Conservation (phyloP, 805 yeast species). For the Metschnikowia henanensis region DNA sequence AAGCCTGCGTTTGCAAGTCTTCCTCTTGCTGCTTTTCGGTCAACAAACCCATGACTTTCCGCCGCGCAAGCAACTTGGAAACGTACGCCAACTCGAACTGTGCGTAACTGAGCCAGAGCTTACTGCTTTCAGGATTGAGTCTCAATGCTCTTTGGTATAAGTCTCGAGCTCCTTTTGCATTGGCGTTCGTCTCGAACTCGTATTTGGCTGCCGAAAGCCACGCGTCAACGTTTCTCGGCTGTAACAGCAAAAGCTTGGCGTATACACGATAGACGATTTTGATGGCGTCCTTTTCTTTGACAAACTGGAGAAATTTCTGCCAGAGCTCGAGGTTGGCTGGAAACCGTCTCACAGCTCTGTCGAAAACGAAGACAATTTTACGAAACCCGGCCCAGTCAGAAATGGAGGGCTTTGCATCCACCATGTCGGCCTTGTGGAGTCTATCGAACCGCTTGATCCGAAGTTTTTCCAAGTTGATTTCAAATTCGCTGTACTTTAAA, state of each 20-base stretch:
- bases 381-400: conserved; percentile 88
- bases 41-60: conserved; percentile 77
- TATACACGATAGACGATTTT: conserved; percentile 75
- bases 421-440: conserved; percentile 51
- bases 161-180: conserved; percentile 84
- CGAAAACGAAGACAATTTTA: conserved; percentile 78
- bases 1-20: conserved; percentile 38
- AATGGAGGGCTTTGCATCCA: conserved; percentile 61
- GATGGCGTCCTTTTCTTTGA: conserved; percentile 65
- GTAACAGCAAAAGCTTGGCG: conserved; percentile 75
- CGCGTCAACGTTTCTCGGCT: conserved; percentile 86
- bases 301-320: conserved; percentile 71
- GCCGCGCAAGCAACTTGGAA: conserved; percentile 77
- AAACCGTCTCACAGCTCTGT: conserved; percentile 76
- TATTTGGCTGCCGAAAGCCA: conserved; percentile 96
- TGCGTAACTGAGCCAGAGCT: conserved; percentile 82
- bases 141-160: conserved; percentile 82
- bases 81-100: conserved; percentile 87
- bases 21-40: conserved; percentile 68
- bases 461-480: conserved; percentile 72
- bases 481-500: conserved; percentile 76
- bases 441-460: conserved; percentile 71
- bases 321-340: conserved; percentile 79
- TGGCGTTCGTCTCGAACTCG: conserved; percentile 86
- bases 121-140: conserved; percentile 71